Evolutionary conservation across 257 asterid genomes (phyloP), one percentile per base, ranked within the genome.

Genomic region (Capsicum baccatum): DNA sequence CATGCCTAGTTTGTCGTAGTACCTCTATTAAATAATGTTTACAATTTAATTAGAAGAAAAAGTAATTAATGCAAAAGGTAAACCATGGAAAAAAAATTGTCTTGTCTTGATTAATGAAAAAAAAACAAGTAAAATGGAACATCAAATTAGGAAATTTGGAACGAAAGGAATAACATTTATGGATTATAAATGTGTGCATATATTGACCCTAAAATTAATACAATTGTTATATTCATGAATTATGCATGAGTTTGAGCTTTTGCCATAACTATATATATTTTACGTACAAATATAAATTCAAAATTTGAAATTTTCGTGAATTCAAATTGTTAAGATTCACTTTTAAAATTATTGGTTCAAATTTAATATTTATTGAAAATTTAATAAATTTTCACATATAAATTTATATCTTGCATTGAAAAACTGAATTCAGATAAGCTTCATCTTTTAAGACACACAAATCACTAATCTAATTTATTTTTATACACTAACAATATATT

Each of bases 221-320:
- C 8, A 50, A 13, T 12, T 76, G 60, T 13, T 76, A 14, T 13
- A 52, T 52, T 76, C 81, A 76, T 76, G 48, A 76, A 76, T 76
- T 19, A 5, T 52, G 21, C 48, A 52, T 26, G 81, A 7, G 48
- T 52, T 52, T 21, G 80, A 39, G 42, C 12, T 19, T n/a, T n/a
- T 50, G 39, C 52, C 26, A 39, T 0, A 69, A 39, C 33, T 39
- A 39, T 8, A 11, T 8, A 66, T 33, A 5, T 68, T 37, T 37
- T 8, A 37, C 4, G 26, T 15, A 8, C 6, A 35, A 4, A 67
- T 17, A 15, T 68, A 14, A 4, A 35, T 15, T 37, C 1, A 7
- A 16, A 16, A 39, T 39, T 16, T 16, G 39, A 44, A 37, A 37
- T 2, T 37, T 37, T 37, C 4, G 1, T 37, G 42, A 37, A 37